These are phyloP conservation scores for Amauroascus niger DNA, from an alignment of 2,329 filamentous ascomycete genomes.

Conservation along the genomic window DNA sequence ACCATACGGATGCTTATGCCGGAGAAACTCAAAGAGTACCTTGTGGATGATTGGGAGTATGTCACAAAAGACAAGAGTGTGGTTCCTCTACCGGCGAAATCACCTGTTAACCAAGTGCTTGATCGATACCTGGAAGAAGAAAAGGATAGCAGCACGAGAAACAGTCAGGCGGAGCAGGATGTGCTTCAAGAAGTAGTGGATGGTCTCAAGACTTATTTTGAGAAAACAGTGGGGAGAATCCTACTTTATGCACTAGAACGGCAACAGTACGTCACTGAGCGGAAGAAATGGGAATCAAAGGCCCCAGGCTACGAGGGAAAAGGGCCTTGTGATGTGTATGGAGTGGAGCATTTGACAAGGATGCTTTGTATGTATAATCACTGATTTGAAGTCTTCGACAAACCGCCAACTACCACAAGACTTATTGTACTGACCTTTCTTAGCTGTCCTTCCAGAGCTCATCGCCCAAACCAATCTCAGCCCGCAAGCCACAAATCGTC, in stretches of 20 bases:
- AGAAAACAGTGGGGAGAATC: conserved; percentile 77
- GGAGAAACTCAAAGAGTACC: conserved; percentile 78
- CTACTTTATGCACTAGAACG: conserved; percentile 92
- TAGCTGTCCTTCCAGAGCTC: conserved; percentile 83
- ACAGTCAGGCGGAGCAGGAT: conserved; percentile 50
- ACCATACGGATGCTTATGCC: conserved; percentile 79
- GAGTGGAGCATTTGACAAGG: conserved; percentile 81
- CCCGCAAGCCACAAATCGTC: conserved; percentile 72
- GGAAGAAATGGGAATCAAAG: conserved; percentile 56
- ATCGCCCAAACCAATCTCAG: conserved; percentile 99
- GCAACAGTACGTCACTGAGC: conserved; percentile 70
- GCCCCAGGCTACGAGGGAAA: conserved; percentile 60
- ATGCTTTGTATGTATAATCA: conserved; percentile 60
- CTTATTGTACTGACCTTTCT: conserved; percentile 7
- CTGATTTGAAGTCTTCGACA: background rate
- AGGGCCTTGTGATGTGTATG: conserved; percentile 71
- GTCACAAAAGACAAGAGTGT: conserved; percentile 91
- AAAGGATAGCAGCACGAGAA: conserved; percentile 48
- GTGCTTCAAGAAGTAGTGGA: conserved; percentile 82
- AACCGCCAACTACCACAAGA: too few relatives aligned
- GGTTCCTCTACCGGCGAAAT: conserved; percentile 68
- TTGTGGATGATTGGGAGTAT: conserved; percentile 98
- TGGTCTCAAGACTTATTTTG: conserved; percentile 87
- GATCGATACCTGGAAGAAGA: conserved; percentile 69
- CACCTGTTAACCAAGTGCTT: conserved; percentile 67